Evolutionary conservation across 805 yeast species (phyloP), one percentile per base, ranked within the genome.

Genomic region (Schwanniomyces yamadae): DNA sequence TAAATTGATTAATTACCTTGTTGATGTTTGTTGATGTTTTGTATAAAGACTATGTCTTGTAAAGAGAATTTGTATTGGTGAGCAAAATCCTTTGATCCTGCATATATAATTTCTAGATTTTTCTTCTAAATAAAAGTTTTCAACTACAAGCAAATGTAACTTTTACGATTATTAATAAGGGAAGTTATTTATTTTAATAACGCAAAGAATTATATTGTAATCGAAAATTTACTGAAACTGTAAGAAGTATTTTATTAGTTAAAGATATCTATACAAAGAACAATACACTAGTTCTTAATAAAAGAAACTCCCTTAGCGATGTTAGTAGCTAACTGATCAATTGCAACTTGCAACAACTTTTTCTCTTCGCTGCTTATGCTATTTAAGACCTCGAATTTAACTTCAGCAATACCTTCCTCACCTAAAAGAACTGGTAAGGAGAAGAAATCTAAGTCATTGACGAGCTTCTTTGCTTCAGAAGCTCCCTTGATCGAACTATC

Each of bases 391-490:
- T 70, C 67, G 46, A 66, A 71, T 49, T 82, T 72, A 36, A 84
- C 75, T 43, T 69, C 71, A 31, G 65, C 68, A 38, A 80, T 71
- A 48, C 90, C 90, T 28, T 66, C 57, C 40, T 60, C 57, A 37
- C 75, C 71, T 42, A 82, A 68, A 36, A 55, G 63, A 41, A 81
- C 76, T 24, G 90, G 90, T 45, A 80, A 66, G 1, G 91, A 75
- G 57, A 84, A 76, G 58, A 65, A 83, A 22, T 63, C 77, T 41
- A 67, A 63, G 39, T 50, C 57, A 31, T 53, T 50, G 36, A 68
- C 71, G 55, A 66, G 59, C 46, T 73, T 64, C 46, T 63, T 64
- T 31, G 80, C 75, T 49, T 76, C 77, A 6, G 57, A 40, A 28
- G 77, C 78, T 42, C 84, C 82, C 36, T 65, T 59, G 39, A 76